phyloP scores from a whole-genome alignment of 495 filamentous ascomycete species.

The Hypoxylon intermedium region DNA sequence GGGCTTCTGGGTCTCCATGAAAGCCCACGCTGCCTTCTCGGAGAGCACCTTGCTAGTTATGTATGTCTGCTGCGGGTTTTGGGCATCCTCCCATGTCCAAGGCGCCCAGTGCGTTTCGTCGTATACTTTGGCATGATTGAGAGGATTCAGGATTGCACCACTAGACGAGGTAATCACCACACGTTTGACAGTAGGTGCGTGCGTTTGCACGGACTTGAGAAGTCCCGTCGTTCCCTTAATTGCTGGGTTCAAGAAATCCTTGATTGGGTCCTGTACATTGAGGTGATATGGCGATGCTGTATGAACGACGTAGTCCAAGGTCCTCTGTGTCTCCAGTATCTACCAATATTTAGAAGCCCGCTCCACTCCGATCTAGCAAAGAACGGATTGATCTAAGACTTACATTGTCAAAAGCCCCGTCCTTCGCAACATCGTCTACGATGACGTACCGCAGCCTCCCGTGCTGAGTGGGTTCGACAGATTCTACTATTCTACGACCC shows the following conservation, averaged over 20 bases:
- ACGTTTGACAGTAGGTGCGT: slow-evolving; percentile 47
- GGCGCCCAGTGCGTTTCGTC: slow-evolving; percentile 50
- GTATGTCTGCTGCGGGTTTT: slow-evolving; percentile 44
- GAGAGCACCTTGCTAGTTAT: slow-evolving; percentile 50
- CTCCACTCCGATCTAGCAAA: background rate
- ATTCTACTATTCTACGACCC: slow-evolving; percentile 45
- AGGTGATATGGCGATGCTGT: slow-evolving; percentile 54
- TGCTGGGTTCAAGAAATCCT: slow-evolving; percentile 53
- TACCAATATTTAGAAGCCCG: slow-evolving; percentile 6
- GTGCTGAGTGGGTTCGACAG: slow-evolving; percentile 17
- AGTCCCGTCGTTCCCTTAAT: slow-evolving; percentile 53
- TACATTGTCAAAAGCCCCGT: slow-evolving; percentile 47
- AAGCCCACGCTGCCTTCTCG: slow-evolving; percentile 56
- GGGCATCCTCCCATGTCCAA: slow-evolving; percentile 47
- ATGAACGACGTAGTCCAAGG: slow-evolving; percentile 53
- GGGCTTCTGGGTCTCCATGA: slow-evolving; percentile 42
- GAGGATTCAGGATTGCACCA: slow-evolving; percentile 48
- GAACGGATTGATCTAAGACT: background rate
- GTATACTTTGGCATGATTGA: slow-evolving; percentile 48
- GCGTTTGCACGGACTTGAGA: slow-evolving; percentile 44
- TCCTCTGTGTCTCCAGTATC: slow-evolving; percentile 37
- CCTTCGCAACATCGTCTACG: slow-evolving; percentile 45
- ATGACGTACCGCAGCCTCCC: slow-evolving; percentile 43
- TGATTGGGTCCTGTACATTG: slow-evolving; percentile 45
- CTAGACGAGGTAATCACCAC: slow-evolving; percentile 56